Conservation (phyloP, 2,329 filamentous ascomycete genomes). For the Pestalotiopsis sp. region DNA sequence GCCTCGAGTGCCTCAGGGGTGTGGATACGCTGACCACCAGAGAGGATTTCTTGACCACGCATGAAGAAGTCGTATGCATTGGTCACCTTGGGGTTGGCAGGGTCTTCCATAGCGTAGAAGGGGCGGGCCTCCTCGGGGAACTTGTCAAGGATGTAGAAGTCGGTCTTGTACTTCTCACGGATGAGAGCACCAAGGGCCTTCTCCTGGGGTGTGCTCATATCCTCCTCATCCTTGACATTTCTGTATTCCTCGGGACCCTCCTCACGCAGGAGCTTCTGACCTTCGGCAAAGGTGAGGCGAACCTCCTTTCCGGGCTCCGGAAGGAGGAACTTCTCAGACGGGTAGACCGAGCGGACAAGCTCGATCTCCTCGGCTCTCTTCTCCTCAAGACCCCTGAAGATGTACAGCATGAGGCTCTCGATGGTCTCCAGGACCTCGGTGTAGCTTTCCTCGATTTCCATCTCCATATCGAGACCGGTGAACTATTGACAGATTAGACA, state of each 20-base stretch:
- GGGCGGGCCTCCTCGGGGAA: constrained; percentile 88
- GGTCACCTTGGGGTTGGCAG: constrained; percentile 58
- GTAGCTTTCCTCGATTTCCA: constrained; percentile 83
- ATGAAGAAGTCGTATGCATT: constrained; percentile 76
- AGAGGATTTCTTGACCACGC: constrained; percentile 73
- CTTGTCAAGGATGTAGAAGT: constrained; percentile 97
- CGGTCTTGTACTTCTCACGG: constrained; percentile 85
- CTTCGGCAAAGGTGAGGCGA: constrained; percentile 77
- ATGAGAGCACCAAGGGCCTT: constrained; percentile 88
- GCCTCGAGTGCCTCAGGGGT: constrained; percentile 74
- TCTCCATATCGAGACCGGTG: constrained; percentile 86
- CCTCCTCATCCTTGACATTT: constrained; percentile 76
- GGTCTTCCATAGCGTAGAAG: constrained; percentile 81
- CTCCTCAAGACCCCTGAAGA: constrained; percentile 74
- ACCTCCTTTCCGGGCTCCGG: constrained; percentile 76
- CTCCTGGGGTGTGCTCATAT: constrained; percentile 80
- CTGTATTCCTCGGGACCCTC: constrained; percentile 69
- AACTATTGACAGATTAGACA: constrained; percentile 50
- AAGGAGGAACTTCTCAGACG: constrained; percentile 77
- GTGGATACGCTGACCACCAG: constrained; percentile 90
- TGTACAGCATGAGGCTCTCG: constrained; percentile 75
- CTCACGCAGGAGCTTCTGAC: constrained; percentile 75
- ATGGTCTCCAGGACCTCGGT: constrained; percentile 74
- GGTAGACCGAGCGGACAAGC: constrained; percentile 72
- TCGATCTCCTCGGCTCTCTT: constrained; percentile 74